Conservation (phyloP, 202 grass and related monocot species). For the Schoenoplectus triqueter region DNA sequence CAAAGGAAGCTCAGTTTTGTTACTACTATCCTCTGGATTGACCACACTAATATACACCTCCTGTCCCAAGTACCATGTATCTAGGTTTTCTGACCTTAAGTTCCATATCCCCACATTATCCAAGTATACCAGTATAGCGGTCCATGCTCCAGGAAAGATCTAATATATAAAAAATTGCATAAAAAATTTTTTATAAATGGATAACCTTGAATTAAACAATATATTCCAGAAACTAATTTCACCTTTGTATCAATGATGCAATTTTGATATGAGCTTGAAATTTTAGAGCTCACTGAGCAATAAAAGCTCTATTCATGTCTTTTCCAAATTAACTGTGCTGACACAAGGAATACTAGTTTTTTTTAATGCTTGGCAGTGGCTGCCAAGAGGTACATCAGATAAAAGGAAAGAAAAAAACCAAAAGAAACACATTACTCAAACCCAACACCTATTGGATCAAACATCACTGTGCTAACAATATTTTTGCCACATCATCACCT, state of each 20-base stretch:
- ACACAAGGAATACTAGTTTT: background rate
- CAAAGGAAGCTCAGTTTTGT: conserved; percentile 55
- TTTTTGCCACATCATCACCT: too few relatives aligned
- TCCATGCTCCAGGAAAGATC: conserved; percentile 97
- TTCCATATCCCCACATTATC: conserved; percentile 98
- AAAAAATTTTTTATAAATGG: background rate
- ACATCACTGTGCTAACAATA: too few relatives aligned
- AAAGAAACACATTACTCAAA: too few relatives aligned
- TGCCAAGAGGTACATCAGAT: too few relatives aligned
- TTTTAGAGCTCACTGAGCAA: background rate
- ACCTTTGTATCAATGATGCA: background rate
- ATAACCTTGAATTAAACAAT: background rate
- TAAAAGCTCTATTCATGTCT: background rate
- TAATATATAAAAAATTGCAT: conserved; percentile 39
- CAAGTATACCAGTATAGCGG: conserved; percentile 82
- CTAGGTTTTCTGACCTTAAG: conserved; percentile 73
- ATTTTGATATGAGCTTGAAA: background rate
- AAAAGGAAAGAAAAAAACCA: too few relatives aligned
- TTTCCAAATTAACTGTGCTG: background rate
- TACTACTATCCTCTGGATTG: conserved; percentile 64
- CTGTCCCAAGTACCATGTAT: conserved; percentile 90
- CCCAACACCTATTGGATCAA: too few relatives aligned
- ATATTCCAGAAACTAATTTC: conserved; percentile 19
- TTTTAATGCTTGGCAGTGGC: too few relatives aligned
- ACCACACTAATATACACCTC: conserved; percentile 85